Evolutionary conservation across 495 filamentous ascomycete species (phyloP).

Genomic region (Cenococcum geophilum): DNA sequence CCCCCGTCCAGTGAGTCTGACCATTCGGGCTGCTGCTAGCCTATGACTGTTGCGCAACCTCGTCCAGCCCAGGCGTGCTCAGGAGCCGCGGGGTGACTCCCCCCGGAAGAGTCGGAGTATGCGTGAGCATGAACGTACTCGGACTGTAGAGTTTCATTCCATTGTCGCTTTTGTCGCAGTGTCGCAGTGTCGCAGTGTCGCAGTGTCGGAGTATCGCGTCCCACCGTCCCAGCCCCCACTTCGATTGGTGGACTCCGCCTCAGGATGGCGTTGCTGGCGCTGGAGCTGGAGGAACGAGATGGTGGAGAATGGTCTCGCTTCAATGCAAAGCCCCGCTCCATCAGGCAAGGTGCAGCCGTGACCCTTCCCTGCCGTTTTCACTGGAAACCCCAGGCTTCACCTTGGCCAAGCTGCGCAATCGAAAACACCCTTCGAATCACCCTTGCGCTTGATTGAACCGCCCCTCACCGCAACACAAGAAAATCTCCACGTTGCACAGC

Average conservation of each 20-base stretch:
- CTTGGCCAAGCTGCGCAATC: neutral
- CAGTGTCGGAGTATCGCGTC: no score
- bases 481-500: neutral
- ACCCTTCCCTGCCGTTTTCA: neutral
- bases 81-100: neutral
- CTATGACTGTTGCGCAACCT: neutral
- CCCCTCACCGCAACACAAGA: conserved; percentile 4
- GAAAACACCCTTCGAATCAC: neutral
- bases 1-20: neutral
- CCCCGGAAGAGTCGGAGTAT: no score
- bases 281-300: neutral
- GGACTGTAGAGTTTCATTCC: neutral
- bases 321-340: neutral
- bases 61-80: neutral
- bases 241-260: no score
- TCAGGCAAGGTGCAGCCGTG: neutral
- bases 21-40: neutral
- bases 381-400: neutral
- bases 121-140: neutral
- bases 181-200: neutral
- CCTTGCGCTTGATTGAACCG: neutral
- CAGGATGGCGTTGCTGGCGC: neutral
- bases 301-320: conserved; percentile 3
- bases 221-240: no score
- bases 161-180: neutral